Base-by-base conservation (phyloP, 768 basidiomycete genomes). In the Russula emetica region DNA sequence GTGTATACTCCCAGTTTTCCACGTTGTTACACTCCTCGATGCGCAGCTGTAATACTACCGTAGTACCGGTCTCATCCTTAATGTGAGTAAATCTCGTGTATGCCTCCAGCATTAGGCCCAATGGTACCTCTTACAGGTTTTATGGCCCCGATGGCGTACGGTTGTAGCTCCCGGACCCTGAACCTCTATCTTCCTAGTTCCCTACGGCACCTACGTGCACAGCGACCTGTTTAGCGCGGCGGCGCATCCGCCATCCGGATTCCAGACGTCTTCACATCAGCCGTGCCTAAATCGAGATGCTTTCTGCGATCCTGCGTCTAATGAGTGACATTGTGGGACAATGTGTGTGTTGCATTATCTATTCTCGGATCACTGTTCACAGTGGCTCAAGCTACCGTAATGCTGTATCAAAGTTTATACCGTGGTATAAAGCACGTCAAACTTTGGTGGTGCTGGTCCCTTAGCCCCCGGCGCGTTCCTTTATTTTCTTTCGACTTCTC, bases 371-470 rank as follows among this genome's bases (percentile, higher is more conserved):
- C 4, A 3, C 4, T 9, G 20, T 20, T n/a, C 13, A 9, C 30
- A 53, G 18, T 52, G 5, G 30, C 32, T 22, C 32, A 34, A 53
- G 32, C 20, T 44, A n/a, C 1, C 28, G 52, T 34, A 30, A n/a
- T 7, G 38, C 16, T 40, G 1, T 16, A 6, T 34, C 18, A 10
- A 32, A 7, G 32, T 38, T 26, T 5, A 30, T 58, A 14, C 34
- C 57, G 57, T 22, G n/a, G 34, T 58, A 63, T 63, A 63, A 53
- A 63, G 47, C 42, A 1, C 42, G 14, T 47, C 51, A 54, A 30
- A 30, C 9, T 10, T 14, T 0, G 38, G 49, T 26, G 13, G 8
- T 26, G 20, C 30, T 5, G 18, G 1, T n/a, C 34, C 34, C 36
- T 30, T 14, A 11, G 16, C 60, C 40, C 49, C 32, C 20, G n/a